Conservation (phyloP, 2,329 filamentous ascomycete genomes). For the Trichoderma sp. region DNA sequence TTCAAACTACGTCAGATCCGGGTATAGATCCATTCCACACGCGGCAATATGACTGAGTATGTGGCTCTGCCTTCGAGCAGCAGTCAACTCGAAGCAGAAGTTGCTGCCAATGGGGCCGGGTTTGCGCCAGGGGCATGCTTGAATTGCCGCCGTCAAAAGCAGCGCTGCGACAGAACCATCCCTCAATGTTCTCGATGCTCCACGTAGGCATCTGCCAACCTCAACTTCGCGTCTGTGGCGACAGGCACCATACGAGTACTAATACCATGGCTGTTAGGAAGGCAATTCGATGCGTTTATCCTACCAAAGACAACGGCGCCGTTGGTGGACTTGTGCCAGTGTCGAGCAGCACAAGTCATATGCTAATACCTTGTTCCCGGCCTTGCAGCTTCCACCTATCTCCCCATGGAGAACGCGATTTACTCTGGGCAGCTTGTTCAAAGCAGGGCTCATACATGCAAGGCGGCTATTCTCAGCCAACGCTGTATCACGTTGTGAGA, state of each 20-base stretch:
- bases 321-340: neutral
- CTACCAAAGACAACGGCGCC: neutral
- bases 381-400: conserved; percentile 1
- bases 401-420: neutral
- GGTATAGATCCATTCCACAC: neutral
- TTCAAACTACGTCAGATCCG: neutral
- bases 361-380: neutral
- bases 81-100: neutral
- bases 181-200: conserved; percentile 5
- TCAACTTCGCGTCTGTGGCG: too few species aligned
- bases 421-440: conserved; percentile 9
- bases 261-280: neutral
- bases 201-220: neutral
- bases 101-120: neutral
- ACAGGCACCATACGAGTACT: neutral
- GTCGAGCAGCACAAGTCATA: neutral
- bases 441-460: neutral
- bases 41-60: neutral
- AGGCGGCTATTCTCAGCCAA: neutral
- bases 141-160: conserved; percentile 6
- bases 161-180: conserved; percentile 1
- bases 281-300: conserved; percentile 5
- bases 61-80: neutral
- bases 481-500: neutral
- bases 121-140: neutral